Evolutionary conservation across 306 rosid species (phyloP).

Genomic region (Cicer bijugum): DNA sequence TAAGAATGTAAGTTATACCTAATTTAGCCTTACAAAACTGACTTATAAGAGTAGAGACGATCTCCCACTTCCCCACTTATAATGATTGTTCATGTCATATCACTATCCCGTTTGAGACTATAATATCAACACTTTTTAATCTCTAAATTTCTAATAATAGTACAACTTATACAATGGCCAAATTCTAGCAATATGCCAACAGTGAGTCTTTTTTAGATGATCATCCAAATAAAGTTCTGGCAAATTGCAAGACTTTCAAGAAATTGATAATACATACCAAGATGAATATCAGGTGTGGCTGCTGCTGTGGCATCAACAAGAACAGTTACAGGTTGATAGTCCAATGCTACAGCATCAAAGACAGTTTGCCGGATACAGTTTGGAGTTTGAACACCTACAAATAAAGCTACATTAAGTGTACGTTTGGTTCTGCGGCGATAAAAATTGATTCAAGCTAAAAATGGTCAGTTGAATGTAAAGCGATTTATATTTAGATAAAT

Average conservation of each 20-base stretch:
- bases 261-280: conserved; percentile 54
- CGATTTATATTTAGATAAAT: no score
- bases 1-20: not conserved
- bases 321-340: conserved; percentile 71
- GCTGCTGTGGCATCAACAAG: conserved; percentile 92
- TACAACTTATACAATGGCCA: not conserved
- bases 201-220: not conserved
- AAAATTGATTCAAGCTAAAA: no score
- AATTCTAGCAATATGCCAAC: conserved; percentile 16
- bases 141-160: not conserved
- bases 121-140: not conserved
- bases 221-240: conserved; percentile 7
- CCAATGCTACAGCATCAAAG: conserved; percentile 83
- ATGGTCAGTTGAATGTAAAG: no score
- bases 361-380: conserved; percentile 95
- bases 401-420: conserved; percentile 12
- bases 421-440: no score
- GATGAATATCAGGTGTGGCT: conserved; percentile 72
- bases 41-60: not conserved
- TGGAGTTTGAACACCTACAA: conserved; percentile 91
- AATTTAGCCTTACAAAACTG: not conserved
- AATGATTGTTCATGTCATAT: not conserved
- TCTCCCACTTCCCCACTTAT: no score
- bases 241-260: conserved; percentile 22
- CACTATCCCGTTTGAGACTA: not conserved